Conservation (phyloP, 306 rosid species). For the barrel medic (Medicago truncatula) region MtrunA17r5.0-ANR NC_053046.1:7212501-7213000, state of each 20-base stretch:
- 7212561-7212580: too few relatives aligned
- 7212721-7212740: background rate
- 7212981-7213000: constrained; percentile 82
- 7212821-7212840: constrained; percentile 22
- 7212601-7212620: too few relatives aligned
- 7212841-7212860: constrained; percentile 5
- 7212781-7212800: background rate
- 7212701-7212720: background rate
- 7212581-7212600: too few relatives aligned
- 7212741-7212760: constrained; percentile 8
- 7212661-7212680: too few relatives aligned
- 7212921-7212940: constrained; percentile 12
- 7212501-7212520: too few relatives aligned
- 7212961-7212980: constrained; percentile 94
- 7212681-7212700: background rate
- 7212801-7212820: constrained; percentile 6
- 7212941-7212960: constrained; percentile 48
- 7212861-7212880: background rate
- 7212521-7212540: constrained; percentile 11
- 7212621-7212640: too few relatives aligned
- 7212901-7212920: background rate
- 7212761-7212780: background rate
- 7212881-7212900: constrained; percentile 8
- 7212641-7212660: too few relatives aligned
- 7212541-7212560: background rate